Base-by-base conservation (phyloP, 176 grass and related monocot species). In the Bothriochloa decipiens region DNA sequence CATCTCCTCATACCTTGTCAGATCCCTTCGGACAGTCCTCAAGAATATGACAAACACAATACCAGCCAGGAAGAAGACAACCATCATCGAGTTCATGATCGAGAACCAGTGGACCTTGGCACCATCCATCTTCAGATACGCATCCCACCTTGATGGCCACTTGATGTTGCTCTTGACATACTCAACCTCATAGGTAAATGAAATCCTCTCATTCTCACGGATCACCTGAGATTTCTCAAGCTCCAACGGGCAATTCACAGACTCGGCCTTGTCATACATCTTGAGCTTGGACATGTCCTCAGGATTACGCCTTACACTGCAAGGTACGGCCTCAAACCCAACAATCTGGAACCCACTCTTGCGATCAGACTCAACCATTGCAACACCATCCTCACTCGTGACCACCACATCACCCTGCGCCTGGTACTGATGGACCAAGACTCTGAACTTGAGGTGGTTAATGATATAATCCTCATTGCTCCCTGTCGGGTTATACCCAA, bases 21-120 rank as follows among this genome's bases (percentile, higher is more conserved):
- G 81, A 82, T 95, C 93, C 90, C 90, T 88, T 43, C 93, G 82
- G 68, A 95, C 88, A 47, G 93, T 95, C 66, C 90, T 81, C 72
- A 95, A 75, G 85, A 95, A 95, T 81, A 95, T 92, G 84, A 95
- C 85, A 9, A 95, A 92, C 75, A 95, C 93, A 66, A 95, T 92
- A 52, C 93, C 93, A 4, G 93, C 93, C 55, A 95, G 82, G 93
- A 95, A 95, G 83, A 95, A 91, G 47, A 95, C 82, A 3, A 95
- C 93, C 88, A 92, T 95, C 88, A 95, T 89, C 2, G 93, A 95
- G 85, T 95, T 95, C 90, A 95, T 92, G 55, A 95, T 95, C 0
- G 93, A 95, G 82, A 92, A 95, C 93, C 93, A 95, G 72, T 95
- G 93, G 7, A 95, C 90, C 81, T 95, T 95, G 6, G 82, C 93